A percentile compares a stretch with the other conserved stretches of the same genome.
Conservation (phyloP, 805 yeast genomes). For the Candida tammaniensis region DNA sequence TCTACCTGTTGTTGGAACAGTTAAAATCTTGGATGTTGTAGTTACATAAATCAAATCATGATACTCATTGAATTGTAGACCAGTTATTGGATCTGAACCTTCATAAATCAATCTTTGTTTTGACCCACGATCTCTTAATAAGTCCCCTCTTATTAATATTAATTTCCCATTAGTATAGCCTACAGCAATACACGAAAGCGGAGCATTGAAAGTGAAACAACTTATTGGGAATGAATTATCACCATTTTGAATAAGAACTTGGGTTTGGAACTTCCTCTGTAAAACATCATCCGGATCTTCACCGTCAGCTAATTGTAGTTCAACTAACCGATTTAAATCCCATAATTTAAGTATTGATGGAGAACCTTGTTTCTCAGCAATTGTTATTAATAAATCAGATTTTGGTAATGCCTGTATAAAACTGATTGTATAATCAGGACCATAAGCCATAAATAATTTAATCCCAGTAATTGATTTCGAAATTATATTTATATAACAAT, state of each 20-base stretch:
- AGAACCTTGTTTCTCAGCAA: conserved; percentile 71
- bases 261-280: conserved; percentile 51
- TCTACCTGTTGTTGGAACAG: conserved; percentile 75
- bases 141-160: conserved; percentile 80
- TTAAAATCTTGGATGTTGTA: conserved; percentile 68
- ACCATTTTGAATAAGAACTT: conserved; percentile 64
- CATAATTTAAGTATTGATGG: conserved; percentile 72
- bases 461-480: conserved; percentile 46
- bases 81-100: conserved; percentile 77
- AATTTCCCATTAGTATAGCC: conserved; percentile 87
- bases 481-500: conserved; percentile 55
- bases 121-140: conserved; percentile 84
- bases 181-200: conserved; percentile 63
- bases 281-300: conserved; percentile 19
- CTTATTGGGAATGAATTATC: conserved; percentile 78
- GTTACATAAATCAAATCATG: conserved; percentile 60
- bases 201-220: conserved; percentile 51
- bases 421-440: conserved; percentile 60
- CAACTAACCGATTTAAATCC: conserved; percentile 56
- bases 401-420: conserved; percentile 48
- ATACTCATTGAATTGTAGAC: conserved; percentile 57
- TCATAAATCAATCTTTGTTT: conserved; percentile 79
- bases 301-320: conserved; percentile 11
- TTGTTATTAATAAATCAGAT: conserved; percentile 58
- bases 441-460: conserved; percentile 61